These are phyloP conservation scores for Barnettozyma salicaria DNA, from an alignment of 805 yeast genomes.

Conservation along the genomic window DNA sequence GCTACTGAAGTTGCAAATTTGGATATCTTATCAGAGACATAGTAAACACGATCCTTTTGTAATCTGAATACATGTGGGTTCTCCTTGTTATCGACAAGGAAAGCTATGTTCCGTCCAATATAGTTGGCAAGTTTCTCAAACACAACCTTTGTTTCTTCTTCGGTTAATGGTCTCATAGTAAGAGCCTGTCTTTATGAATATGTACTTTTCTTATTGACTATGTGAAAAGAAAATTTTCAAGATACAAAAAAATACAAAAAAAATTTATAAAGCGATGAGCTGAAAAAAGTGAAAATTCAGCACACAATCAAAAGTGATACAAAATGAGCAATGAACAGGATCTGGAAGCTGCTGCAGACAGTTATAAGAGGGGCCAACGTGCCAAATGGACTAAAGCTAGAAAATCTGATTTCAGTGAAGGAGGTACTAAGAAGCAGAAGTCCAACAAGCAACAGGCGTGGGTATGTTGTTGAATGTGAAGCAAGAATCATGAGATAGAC, in stretches of 20 bases:
- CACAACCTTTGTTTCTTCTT: constrained; percentile 92
- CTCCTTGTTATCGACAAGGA: constrained; percentile 67
- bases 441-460: constrained; percentile 22
- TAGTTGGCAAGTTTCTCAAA: constrained; percentile 95
- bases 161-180: constrained; percentile 91
- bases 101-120: constrained; percentile 91
- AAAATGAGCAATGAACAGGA: constrained; percentile 25
- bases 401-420: constrained; percentile 21
- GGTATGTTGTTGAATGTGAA: too few species aligned
- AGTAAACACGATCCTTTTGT: constrained; percentile 95
- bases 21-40: constrained; percentile 77
- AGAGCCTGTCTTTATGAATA: neutral
- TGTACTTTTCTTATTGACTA: neutral
- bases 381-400: constrained; percentile 29
- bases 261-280: constrained; percentile 4
- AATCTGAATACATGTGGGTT: constrained; percentile 92
- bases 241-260: neutral
- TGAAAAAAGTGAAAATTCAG: neutral
- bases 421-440: constrained; percentile 18
- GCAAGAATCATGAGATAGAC: too few species aligned
- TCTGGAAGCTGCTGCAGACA: constrained; percentile 33
- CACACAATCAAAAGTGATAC: neutral
- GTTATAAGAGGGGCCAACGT: constrained; percentile 37
- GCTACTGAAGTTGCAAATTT: constrained; percentile 87
- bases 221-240: constrained; percentile 4